A percentile compares a stretch with the other conserved stretches of the same genome.
Conservation (phyloP, 164 flowering plant species). For the Liriodendron chinense region DNA sequence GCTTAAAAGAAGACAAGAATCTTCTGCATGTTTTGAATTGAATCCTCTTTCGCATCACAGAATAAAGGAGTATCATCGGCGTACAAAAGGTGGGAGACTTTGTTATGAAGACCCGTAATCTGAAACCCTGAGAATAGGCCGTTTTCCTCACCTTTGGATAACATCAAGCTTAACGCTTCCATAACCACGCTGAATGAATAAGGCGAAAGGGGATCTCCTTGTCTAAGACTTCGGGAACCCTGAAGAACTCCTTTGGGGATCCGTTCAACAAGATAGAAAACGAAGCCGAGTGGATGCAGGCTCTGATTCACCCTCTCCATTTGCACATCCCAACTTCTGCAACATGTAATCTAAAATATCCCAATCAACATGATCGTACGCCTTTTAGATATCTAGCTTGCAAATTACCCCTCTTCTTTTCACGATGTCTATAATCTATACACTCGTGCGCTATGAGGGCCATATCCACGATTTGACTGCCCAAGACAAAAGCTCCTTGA, state of each 20-base stretch:
- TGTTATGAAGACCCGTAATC: background rate
- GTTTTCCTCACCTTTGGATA: background rate
- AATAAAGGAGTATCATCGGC: background rate
- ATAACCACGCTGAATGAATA: background rate
- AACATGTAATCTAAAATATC: background rate
- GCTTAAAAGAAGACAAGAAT: too few relatives aligned
- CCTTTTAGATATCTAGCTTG: background rate
- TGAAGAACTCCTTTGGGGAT: background rate
- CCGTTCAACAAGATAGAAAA: background rate
- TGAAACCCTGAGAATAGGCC: background rate
- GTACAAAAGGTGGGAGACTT: background rate
- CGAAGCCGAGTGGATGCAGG: background rate
- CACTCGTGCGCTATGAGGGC: background rate
- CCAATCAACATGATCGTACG: background rate
- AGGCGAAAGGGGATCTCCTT: background rate
- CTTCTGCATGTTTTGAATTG: too few relatives aligned
- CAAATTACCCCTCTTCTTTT: background rate
- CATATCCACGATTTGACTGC: background rate
- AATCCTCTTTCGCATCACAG: background rate
- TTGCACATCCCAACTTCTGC: background rate
- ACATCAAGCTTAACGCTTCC: background rate
- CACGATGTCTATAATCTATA: background rate
- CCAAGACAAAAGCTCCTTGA: background rate
- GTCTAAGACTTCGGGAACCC: background rate
- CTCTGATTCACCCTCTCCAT: background rate